Base-by-base conservation (phyloP, 371 early-diverging fungal species). In the Saksenaea vasiformis region DNA sequence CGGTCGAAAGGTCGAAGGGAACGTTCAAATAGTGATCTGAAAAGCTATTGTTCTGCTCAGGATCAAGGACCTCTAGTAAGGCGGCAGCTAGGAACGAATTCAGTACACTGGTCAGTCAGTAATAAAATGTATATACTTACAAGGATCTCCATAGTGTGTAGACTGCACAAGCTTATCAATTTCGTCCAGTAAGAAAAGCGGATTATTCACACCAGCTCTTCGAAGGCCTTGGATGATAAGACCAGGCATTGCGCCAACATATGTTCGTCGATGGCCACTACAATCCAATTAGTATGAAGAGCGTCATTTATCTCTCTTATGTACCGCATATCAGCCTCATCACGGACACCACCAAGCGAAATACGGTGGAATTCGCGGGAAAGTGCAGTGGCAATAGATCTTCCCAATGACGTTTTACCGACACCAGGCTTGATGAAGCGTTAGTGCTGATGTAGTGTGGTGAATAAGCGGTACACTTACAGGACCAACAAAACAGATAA, bases 241-340 rank as follows among this genome's bases (percentile, higher is more conserved):
- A 24, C 95, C 95, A 1, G 95, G 95, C 80, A 94, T 78, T 24
- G 93, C 87, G 13, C 94, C 94, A 56, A 95, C 85, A 76, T 95
- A 95, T 2, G 95, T 93, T 22, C 94, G 80, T 11, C 94, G 84
- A 75, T 95, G 95, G 1, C 95, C 95, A 35, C 93, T 85, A 56
- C n/a, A 31, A 10, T 13, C 14, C 14, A 13, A 17, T 22, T 19
- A 22, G 4, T 9, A 14, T 60, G 17, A 38, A 58, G 14, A 22
- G 13, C 8, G 34, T 22, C 13, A 27, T 9, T 43, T n/a, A 4
- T 24, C 10, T 34, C 36, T 2, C 53, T 14, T 35, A 8, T 28
- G 31, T 65, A 72, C 73, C 73, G 69, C 19, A 95, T 92, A 66
- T 94, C 93, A 3, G 93, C 91, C 70, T 92, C 94, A 68, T 95